phyloP scores from a whole-genome alignment of 148 eudicot genomes.

The Gaultheria prostrata region DNA sequence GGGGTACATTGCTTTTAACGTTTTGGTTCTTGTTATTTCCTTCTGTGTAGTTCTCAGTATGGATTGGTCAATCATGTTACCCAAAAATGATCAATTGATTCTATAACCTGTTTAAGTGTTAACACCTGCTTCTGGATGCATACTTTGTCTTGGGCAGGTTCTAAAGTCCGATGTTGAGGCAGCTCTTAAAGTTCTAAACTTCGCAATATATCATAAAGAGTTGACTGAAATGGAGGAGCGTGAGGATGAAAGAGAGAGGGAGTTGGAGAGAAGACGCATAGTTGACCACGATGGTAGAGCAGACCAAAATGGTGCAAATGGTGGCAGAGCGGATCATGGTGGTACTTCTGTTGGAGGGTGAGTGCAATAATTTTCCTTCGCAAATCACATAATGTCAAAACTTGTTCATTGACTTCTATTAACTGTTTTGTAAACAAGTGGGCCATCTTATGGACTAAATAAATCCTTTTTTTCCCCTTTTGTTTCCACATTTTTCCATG shows the following conservation, averaged over 20 bases:
- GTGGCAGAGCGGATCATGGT: slow-evolving; percentile 33
- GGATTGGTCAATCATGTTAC: neutral
- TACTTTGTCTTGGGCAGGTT: slow-evolving; percentile 46
- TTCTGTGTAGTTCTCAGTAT: neutral
- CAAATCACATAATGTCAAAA: neutral
- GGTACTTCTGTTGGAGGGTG: slow-evolving; percentile 50
- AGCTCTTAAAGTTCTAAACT: slow-evolving; percentile 91
- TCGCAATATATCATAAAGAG: slow-evolving; percentile 97
- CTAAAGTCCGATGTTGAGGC: slow-evolving; percentile 84
- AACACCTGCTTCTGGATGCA: slow-evolving; percentile 6
- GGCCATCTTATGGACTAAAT: slow-evolving; percentile 3
- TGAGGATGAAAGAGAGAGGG: slow-evolving; percentile 70
- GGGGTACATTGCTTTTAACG: neutral
- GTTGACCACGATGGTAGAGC: slow-evolving; percentile 56
- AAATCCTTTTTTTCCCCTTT: neutral
- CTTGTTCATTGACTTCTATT: neutral
- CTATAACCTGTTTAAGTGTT: neutral
- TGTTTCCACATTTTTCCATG: neutral
- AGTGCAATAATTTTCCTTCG: slow-evolving; percentile 19
- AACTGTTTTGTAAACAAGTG: neutral
- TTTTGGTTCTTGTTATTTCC: neutral
- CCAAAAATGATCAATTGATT: neutral
- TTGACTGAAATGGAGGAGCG: slow-evolving; percentile 96
- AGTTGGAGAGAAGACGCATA: slow-evolving; percentile 63
- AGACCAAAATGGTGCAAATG: slow-evolving; percentile 44